These are phyloP conservation scores for Fagus sylvatica DNA, from an alignment of 306 rosid species.

Conservation along the genomic window DNA sequence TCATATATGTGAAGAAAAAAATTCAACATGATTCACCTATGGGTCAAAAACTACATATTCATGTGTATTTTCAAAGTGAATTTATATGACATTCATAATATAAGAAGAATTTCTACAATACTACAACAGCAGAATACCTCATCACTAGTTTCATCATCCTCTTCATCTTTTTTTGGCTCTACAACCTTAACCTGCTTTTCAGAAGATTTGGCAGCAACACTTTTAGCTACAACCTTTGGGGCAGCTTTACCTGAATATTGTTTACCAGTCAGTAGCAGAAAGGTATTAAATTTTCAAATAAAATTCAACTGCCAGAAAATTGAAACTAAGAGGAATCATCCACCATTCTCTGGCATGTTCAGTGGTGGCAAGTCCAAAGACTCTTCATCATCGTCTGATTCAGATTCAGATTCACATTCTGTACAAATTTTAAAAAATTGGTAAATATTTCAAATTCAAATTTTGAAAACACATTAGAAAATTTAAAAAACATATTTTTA, in stretches of 20 bases:
- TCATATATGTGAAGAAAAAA: no score
- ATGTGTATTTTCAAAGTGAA: not conserved
- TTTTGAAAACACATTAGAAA: not conserved
- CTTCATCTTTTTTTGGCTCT: slow-evolving; percentile 51
- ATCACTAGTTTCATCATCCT: slow-evolving; percentile 43
- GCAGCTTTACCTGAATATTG: slow-evolving; percentile 47
- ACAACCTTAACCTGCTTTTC: slow-evolving; percentile 56
- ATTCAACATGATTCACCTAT: no score
- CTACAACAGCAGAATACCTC: slow-evolving; percentile 9
- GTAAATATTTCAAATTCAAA: not conserved
- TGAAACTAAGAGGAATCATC: not conserved
- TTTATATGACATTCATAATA: not conserved
- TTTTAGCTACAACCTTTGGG: slow-evolving; percentile 29
- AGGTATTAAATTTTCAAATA: not conserved
- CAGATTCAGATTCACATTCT: slow-evolving; percentile 27
- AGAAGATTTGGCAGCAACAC: slow-evolving; percentile 28
- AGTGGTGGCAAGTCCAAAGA: slow-evolving; percentile 32
- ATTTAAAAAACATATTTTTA: not conserved
- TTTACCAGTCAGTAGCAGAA: not conserved
- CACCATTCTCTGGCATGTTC: slow-evolving; percentile 56
- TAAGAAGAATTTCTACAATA: not conserved
- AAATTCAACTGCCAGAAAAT: not conserved
- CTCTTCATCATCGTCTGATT: slow-evolving; percentile 38
- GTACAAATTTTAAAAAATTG: slow-evolving; percentile 9
- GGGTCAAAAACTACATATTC: not conserved